Percentiles rank a stretch among this genome's conserved stretches.
phyloP scores from a whole-genome alignment of 805 yeast genomes.

The Kuraishia molischiana region DNA sequence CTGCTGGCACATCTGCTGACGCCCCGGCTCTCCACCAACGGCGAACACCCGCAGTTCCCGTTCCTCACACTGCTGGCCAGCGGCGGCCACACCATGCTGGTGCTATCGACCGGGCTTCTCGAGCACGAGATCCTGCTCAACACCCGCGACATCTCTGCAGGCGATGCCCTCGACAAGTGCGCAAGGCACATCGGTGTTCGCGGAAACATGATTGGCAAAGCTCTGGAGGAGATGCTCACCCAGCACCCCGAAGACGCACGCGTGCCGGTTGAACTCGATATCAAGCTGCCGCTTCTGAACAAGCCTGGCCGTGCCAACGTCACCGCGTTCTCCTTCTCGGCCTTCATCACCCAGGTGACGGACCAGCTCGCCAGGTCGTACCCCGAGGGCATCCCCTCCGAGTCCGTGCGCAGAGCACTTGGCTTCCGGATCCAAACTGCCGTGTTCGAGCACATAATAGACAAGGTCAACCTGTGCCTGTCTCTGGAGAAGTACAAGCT shows the following conservation, averaged over 20 bases:
- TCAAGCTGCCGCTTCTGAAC: slow-evolving; percentile 43
- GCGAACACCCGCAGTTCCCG: slow-evolving; percentile 43
- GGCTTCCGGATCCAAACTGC: slow-evolving; percentile 55
- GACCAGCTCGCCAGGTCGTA: slow-evolving; percentile 14
- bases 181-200: slow-evolving; percentile 73
- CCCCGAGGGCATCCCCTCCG: slow-evolving; percentile 10
- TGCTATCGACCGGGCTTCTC: slow-evolving; percentile 45
- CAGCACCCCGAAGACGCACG: slow-evolving; percentile 21
- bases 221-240: slow-evolving; percentile 50
- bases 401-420: slow-evolving; percentile 27
- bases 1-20: slow-evolving; percentile 88
- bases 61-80: slow-evolving; percentile 72
- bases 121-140: slow-evolving; percentile 69
- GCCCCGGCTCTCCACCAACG: slow-evolving; percentile 40
- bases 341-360: slow-evolving; percentile 33
- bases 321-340: slow-evolving; percentile 65
- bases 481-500: slow-evolving; percentile 29
- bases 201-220: slow-evolving; percentile 84
- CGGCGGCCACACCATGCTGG: slow-evolving; percentile 94
- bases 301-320: slow-evolving; percentile 33
- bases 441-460: slow-evolving; percentile 63
- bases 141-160: slow-evolving; percentile 83
- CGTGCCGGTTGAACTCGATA: slow-evolving; percentile 14
- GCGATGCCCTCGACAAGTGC: slow-evolving; percentile 90
- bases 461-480: slow-evolving; percentile 48